Conservation (phyloP, 78 protist species). For the Dictyostelium intermedium region DNA sequence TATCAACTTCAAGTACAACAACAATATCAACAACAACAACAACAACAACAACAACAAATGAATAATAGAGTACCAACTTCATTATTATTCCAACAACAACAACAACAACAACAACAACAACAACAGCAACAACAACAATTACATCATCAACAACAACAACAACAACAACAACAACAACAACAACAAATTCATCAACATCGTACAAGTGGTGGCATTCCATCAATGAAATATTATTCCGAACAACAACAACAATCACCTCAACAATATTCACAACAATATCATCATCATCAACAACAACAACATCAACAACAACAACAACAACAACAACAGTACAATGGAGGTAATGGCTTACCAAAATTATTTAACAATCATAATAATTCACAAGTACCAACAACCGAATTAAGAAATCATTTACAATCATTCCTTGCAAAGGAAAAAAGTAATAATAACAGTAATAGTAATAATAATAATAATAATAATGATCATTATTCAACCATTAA, state of each 20-base stretch:
- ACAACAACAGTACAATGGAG: background rate
- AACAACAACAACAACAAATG: background rate
- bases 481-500: background rate
- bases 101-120: slow-evolving; percentile 38
- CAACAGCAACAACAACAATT: slow-evolving; percentile 5
- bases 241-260: background rate
- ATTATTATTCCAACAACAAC: slow-evolving; percentile 2
- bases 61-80: slow-evolving; percentile 22
- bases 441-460: background rate
- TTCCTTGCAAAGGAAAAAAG: slow-evolving; percentile 12
- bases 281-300: no score
- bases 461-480: background rate
- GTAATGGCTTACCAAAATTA: slow-evolving; percentile 25
- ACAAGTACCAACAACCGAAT: slow-evolving; percentile 8
- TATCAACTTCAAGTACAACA: slow-evolving; percentile 28
- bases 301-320: slow-evolving; percentile 3
- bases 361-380: slow-evolving; percentile 15
- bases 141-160: background rate
- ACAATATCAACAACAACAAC: background rate
- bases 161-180: background rate
- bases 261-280: background rate
- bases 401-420: slow-evolving; percentile 4
- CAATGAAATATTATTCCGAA: background rate
- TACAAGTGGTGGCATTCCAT: slow-evolving; percentile 10
- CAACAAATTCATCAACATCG: background rate